Base-by-base conservation (phyloP, 371 early-diverging fungal genomes). In the Ordospora colligata region DNA sequence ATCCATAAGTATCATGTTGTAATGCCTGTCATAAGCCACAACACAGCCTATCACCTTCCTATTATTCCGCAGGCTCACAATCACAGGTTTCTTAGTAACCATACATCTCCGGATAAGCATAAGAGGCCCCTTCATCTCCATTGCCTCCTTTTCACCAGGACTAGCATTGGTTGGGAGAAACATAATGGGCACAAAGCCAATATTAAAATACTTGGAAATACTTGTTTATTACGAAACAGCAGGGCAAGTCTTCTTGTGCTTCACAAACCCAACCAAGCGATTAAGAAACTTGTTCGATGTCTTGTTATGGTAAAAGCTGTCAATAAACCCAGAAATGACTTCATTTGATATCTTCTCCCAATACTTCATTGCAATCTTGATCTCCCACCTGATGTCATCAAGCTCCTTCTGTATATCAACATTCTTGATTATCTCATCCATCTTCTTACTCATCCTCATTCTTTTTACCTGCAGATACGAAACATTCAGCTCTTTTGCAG, bases 401-500 rank as follows among this genome's bases (percentile, higher is more conserved):
- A 79, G 49, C 27, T 78, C 70, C 6, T 51, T 67, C 25, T 63
- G 27, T 46, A 72, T 25, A 17, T 66, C 43, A 4, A 82, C 14
- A 21, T 67, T 44, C 19, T 22, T 68, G 45, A 75, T 32, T 37
- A 75, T 65, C 17, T 71, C 47, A 25, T 83, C 67, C 43, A 84
- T 42, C 12, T 43, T 32, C 22, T 64, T 70, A 7, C 62, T 51
- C 51, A 84, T 43, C 27, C 65, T 67, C 5, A 82, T 62, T n/a
- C 65, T 46, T 22, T 75, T 75, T 64, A 78, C 62, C 23, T 76
- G 74, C n/a, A 84, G 65, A 47, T 67, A 62, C 5, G 75, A 81
- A 64, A 93, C 89, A 78, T 91, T 91, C 47, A 95, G 87, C 8
- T 95, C 96, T 83, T 91, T 90, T 37, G 90, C 88, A 47, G 89